Conservation (phyloP, 352 stramenopile species). For the Pythium apleroticum region DNA sequence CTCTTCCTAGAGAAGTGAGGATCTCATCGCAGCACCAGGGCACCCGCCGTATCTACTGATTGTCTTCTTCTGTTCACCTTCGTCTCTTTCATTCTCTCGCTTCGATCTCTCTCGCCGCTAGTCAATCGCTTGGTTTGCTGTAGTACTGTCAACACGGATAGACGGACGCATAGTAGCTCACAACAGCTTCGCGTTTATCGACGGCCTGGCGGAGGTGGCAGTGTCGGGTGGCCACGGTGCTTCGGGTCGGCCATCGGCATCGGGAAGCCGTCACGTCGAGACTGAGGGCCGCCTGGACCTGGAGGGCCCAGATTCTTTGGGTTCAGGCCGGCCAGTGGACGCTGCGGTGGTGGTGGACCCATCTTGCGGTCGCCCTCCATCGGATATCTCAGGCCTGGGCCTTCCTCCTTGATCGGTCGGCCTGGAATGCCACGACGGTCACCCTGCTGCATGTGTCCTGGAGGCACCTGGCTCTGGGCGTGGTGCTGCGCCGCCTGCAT, state of each 20-base stretch:
- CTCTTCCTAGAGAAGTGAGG: no score
- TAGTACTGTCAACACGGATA: conserved; percentile 11
- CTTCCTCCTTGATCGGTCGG: conserved; percentile 70
- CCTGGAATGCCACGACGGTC: conserved; percentile 60
- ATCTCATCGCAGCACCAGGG: not conserved
- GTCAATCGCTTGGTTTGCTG: not conserved
- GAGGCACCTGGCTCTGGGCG: conserved; percentile 30
- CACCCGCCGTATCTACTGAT: not conserved
- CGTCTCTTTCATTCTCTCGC: not conserved
- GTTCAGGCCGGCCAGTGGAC: conserved; percentile 59
- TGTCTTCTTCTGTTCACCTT: conserved; percentile 7
- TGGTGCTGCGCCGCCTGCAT: conserved; percentile 38
- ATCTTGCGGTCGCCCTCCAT: conserved; percentile 71
- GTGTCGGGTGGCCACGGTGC: conserved; percentile 60
- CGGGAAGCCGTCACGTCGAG: conserved; percentile 65
- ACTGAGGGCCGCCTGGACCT: conserved; percentile 33
- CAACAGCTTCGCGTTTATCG: conserved; percentile 37
- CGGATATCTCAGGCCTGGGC: conserved; percentile 51
- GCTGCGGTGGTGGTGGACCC: conserved; percentile 47
- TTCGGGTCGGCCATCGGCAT: conserved; percentile 75
- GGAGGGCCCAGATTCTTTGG: conserved; percentile 70
- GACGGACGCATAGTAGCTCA: not conserved
- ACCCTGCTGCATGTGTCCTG: conserved; percentile 55
- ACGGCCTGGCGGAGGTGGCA: conserved; percentile 64
- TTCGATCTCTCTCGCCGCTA: not conserved